Percentiles rank a stretch among this genome's conserved stretches.
Conservation (phyloP, 2,329 filamentous ascomycete genomes). For the Colletotrichum kahawae region DNA sequence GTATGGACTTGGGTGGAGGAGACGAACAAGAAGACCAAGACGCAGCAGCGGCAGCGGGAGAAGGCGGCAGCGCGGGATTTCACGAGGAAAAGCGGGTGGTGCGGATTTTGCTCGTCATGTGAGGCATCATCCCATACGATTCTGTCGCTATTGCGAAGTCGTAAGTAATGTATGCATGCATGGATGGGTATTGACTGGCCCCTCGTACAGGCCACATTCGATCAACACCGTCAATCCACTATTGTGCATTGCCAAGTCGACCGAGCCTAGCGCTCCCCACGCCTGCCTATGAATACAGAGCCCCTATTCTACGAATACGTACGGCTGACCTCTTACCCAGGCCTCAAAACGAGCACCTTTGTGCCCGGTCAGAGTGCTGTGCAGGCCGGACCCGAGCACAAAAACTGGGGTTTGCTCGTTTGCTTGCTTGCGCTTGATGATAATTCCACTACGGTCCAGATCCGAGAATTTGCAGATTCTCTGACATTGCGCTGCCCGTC, state of each 20-base stretch:
- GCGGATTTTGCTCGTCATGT: conserved; percentile 21
- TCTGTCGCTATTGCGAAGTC: conserved; percentile 9
- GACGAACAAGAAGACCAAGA: not conserved
- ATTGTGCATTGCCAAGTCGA: conserved; percentile 12
- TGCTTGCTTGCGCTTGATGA: not conserved
- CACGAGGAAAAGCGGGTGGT: conserved; percentile 14
- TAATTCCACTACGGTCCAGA: not conserved
- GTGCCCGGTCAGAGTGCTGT: not conserved
- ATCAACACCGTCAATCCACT: conserved; percentile 5
- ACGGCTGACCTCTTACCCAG: not conserved
- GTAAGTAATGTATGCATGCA: conserved; percentile 6
- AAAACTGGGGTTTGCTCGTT: not conserved
- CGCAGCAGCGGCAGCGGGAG: not conserved
- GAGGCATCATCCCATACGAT: conserved; percentile 18
- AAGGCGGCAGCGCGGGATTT: not conserved
- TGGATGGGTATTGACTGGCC: not conserved
- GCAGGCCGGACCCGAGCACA: not conserved
- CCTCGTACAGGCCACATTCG: conserved; percentile 7
- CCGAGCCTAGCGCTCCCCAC: not conserved
- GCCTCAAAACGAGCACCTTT: not conserved
- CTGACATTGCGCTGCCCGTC: not conserved
- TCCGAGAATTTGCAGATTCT: not conserved
- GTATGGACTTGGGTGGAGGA: not conserved
- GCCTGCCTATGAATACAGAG: not conserved
- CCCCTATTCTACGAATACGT: not conserved